Base-by-base conservation (phyloP, 257 asterid species). In the Nicotiana tomentosiformis region DNA sequence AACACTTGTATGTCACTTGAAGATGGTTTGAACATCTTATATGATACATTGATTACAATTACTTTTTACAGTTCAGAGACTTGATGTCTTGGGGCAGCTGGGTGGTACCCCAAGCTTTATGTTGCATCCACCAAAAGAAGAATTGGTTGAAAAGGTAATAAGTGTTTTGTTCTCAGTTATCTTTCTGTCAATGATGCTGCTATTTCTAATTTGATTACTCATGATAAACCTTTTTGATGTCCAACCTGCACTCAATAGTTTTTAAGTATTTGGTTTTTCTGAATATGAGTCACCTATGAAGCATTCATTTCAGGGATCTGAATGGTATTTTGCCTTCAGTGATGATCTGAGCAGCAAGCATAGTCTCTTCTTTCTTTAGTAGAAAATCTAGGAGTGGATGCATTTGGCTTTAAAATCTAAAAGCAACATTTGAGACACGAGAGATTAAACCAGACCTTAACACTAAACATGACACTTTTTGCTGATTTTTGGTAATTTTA, bases 141-240 rank as follows among this genome's bases (percentile, higher is more conserved):
- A 90, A 10, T 87, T 94, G 77, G 85, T 93, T 77, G 97, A 92
- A 88, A 90, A 91, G 95, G 99, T 83, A 86, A 88, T 87, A 80
- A 43, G 15, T 85, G 78, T 74, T 83, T 77, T 86, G 80, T 64
- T 72, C 82, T 87, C 70, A 46, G 17, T n/a, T 78, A 68, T 81
- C 60, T n/a, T 15, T 82, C 20, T 82, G 18, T 66, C 37, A 37
- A 43, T 61, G 62, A 62, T 78, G 23, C 69, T 57, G 56, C 7
- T 57, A 18, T 29, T 20, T 61, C 53, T 78, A 7, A 43, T 43
- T 43, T 43, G 49, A 43, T 43, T 43, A 43, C 49, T 43, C 49
- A 43, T 43, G 49, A 8, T 74, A 7, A 49, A 15, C 43, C 62
- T 56, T 15, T 49, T 74, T 16, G 43, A 51, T 74, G 56, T 74